Conservation (phyloP, 2,329 filamentous ascomycete species). For the Paecilomyces dactylethromorphus region DNA sequence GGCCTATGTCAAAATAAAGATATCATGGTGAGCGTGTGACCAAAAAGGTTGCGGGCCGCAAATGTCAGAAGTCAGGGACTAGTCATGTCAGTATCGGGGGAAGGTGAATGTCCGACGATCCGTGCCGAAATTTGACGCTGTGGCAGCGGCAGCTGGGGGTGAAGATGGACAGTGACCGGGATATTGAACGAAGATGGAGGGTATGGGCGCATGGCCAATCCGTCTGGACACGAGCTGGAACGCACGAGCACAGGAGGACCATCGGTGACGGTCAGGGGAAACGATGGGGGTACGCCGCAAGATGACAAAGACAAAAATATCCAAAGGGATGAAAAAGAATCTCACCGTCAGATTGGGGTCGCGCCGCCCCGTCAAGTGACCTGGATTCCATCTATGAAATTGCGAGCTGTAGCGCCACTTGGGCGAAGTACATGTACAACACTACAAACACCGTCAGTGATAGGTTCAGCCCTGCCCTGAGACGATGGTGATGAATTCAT, state of each 20-base stretch:
- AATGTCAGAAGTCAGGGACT: conserved; percentile 4
- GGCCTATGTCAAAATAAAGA: conserved; percentile 9
- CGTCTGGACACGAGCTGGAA: neutral
- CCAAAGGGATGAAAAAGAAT: neutral
- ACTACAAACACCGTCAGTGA: neutral
- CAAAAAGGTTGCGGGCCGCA: conserved; percentile 7
- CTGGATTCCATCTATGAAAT: conserved; percentile 1
- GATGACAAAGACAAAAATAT: neutral
- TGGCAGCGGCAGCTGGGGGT: neutral
- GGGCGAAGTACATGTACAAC: neutral
- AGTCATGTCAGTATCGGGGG: neutral
- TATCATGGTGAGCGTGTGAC: conserved; percentile 15
- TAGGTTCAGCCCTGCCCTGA: neutral
- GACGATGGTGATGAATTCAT: neutral
- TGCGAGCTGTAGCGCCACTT: neutral
- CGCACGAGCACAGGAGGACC: neutral
- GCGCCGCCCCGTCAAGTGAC: conserved; percentile 2
- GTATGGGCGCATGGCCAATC: neutral
- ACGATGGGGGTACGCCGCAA: neutral
- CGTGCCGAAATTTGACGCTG: neutral
- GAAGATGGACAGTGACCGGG: neutral
- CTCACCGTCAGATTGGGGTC: conserved; percentile 2
- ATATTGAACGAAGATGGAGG: neutral
- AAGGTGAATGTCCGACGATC: neutral
- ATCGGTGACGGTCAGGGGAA: neutral